phyloP scores from a whole-genome alignment of 495 filamentous ascomycete species.

The Talaromyces nanjingensis region DNA sequence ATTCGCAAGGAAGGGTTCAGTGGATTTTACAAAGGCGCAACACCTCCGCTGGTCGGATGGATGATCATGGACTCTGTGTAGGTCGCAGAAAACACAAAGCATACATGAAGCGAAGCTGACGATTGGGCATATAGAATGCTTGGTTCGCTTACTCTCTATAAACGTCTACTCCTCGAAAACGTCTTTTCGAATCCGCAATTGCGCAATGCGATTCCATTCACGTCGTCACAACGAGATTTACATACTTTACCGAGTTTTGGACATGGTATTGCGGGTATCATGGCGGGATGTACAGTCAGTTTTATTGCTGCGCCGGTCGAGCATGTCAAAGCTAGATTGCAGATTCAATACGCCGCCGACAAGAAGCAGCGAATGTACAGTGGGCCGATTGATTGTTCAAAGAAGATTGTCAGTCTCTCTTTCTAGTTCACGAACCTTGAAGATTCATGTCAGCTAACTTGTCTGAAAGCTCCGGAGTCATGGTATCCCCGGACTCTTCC shows the following conservation, averaged over 20 bases:
- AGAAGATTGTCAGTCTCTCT: constrained; percentile 53
- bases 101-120: not conserved
- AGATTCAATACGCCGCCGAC: constrained; percentile 78
- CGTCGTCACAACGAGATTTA: constrained; percentile 21
- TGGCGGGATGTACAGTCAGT: constrained; percentile 83
- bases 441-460: constrained; percentile 14
- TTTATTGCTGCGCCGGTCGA: constrained; percentile 93
- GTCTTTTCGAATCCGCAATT: constrained; percentile 59
- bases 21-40: constrained; percentile 84
- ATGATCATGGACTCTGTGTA: constrained; percentile 94
- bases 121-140: constrained; percentile 57
- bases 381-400: constrained; percentile 77
- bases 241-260: constrained; percentile 65
- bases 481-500: constrained; percentile 74
- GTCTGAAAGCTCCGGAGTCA: constrained; percentile 42
- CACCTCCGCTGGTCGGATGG: constrained; percentile 88
- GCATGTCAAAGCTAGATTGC: constrained; percentile 88
- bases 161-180: constrained; percentile 67
- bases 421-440: not conserved
- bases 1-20: constrained; percentile 69
- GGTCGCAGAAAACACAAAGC: constrained; percentile 10
- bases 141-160: constrained; percentile 83
- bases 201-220: constrained; percentile 29
- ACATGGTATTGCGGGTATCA: constrained; percentile 77
- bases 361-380: constrained; percentile 71